Evolutionary conservation across 805 yeast species (phyloP).

Genomic region (Ogataea paraovalis): DNA sequence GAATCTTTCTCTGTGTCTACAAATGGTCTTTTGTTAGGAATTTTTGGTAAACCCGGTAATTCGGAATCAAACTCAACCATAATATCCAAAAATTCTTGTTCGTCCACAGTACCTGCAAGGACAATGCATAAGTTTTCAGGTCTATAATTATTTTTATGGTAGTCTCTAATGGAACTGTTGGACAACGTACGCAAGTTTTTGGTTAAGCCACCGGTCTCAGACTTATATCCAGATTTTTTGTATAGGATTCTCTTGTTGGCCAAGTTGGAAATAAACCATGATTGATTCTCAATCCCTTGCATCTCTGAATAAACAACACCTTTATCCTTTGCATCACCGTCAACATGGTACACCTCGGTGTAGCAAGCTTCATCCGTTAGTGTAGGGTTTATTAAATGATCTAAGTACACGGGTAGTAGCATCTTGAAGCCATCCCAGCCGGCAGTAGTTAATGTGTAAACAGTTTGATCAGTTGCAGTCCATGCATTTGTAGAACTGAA

Average conservation of each 20-base stretch:
- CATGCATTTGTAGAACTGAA: conserved; percentile 92
- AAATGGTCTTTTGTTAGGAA: conserved; percentile 63
- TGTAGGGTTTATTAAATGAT: conserved; percentile 81
- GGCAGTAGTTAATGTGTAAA: conserved; percentile 84
- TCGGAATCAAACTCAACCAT: conserved; percentile 60
- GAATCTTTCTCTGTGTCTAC: conserved; percentile 58
- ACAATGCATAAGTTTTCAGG: conserved; percentile 83
- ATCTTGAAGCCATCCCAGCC: conserved; percentile 94
- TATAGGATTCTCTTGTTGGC: conserved; percentile 57
- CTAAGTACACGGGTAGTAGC: conserved; percentile 83
- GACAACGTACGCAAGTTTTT: conserved; percentile 69
- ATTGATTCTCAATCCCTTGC: conserved; percentile 86
- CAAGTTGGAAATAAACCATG: conserved; percentile 62
- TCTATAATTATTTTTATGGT: conserved; percentile 68
- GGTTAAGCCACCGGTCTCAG: conserved; percentile 92
- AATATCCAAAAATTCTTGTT: conserved; percentile 57
- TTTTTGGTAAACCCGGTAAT: conserved; percentile 41
- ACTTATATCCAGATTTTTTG: conserved; percentile 72
- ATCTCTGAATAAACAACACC: conserved; percentile 97
- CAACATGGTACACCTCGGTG: conserved; percentile 94
- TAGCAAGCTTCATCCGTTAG: conserved; percentile 84
- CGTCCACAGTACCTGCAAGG: conserved; percentile 82
- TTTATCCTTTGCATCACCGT: conserved; percentile 84
- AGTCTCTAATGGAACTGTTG: conserved; percentile 68
- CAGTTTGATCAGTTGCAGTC: conserved; percentile 96